phyloP scores from a whole-genome alignment of 345 rosid genomes.

The Triadica sebifera region DNA sequence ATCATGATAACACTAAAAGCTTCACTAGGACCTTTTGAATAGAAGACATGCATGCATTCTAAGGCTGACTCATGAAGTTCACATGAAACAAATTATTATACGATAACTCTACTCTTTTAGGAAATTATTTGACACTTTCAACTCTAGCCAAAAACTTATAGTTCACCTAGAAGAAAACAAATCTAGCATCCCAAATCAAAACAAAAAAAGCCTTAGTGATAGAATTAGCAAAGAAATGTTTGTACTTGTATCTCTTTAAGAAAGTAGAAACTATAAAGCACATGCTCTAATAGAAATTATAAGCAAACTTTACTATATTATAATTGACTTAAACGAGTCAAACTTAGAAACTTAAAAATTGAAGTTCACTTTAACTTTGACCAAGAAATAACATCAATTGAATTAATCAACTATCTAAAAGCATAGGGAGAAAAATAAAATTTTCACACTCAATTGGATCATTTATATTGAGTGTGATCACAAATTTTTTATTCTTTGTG shows the following conservation, averaged over 20 bases:
- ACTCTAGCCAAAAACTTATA: not conserved
- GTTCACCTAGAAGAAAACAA: not conserved
- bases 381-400: not conserved
- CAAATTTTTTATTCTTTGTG: too few species aligned
- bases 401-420: not conserved
- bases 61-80: not conserved
- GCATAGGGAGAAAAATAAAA: not conserved
- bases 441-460: not conserved
- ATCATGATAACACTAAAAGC: not conserved
- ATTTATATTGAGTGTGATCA: too few species aligned
- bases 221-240: too few species aligned
- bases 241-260: not conserved
- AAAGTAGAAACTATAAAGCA: too few species aligned
- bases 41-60: not conserved
- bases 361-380: not conserved
- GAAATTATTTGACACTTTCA: constrained; percentile 1
- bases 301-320: not conserved
- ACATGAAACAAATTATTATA: not conserved
- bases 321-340: not conserved
- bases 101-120: not conserved
- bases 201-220: not conserved
- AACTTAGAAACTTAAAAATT: not conserved
- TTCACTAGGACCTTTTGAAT: not conserved
- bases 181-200: not conserved
- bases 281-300: not conserved